Conservation (phyloP, 192 early-diverging fungal genomes). For the Piromyces finnis region DNA sequence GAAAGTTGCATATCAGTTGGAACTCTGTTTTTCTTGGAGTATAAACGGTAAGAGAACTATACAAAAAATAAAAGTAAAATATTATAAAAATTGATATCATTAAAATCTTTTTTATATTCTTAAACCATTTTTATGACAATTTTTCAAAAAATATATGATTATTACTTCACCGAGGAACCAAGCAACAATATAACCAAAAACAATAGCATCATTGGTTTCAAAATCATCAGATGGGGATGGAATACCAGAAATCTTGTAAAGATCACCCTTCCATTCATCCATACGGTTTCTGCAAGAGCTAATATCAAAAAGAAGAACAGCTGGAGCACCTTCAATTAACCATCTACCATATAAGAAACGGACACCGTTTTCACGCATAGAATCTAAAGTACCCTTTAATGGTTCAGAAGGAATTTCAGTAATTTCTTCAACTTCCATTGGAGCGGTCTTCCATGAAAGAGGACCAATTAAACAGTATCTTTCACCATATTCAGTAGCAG, state of each 20-base stretch:
- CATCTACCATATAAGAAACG: constrained; percentile 80
- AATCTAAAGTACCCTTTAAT: constrained; percentile 47
- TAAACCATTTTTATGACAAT: too few species aligned
- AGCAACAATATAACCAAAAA: constrained; percentile 88
- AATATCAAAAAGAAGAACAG: constrained; percentile 77
- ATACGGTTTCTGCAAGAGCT: constrained; percentile 52
- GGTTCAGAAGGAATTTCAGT: constrained; percentile 39
- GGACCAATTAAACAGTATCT: constrained; percentile 89
- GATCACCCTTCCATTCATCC: constrained; percentile 92
- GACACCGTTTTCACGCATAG: constrained; percentile 53
- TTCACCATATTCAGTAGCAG: constrained; percentile 81
- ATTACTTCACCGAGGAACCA: constrained; percentile 83
- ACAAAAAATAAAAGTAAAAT: too few species aligned
- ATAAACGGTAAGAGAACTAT: neutral
- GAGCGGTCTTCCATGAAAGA: constrained; percentile 63
- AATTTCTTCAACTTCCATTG: constrained; percentile 79
- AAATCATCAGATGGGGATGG: constrained; percentile 81
- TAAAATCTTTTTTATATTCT: too few species aligned
- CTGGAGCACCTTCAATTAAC: constrained; percentile 84
- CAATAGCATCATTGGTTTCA: constrained; percentile 87
- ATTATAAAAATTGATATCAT: too few species aligned
- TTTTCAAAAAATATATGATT: too few species aligned
- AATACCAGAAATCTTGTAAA: constrained; percentile 79
- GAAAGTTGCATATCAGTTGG: neutral
- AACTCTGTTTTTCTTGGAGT: neutral